Conservation (phyloP, 1,284 basidiomycete genomes). For the Trametes pubescens region DNA sequence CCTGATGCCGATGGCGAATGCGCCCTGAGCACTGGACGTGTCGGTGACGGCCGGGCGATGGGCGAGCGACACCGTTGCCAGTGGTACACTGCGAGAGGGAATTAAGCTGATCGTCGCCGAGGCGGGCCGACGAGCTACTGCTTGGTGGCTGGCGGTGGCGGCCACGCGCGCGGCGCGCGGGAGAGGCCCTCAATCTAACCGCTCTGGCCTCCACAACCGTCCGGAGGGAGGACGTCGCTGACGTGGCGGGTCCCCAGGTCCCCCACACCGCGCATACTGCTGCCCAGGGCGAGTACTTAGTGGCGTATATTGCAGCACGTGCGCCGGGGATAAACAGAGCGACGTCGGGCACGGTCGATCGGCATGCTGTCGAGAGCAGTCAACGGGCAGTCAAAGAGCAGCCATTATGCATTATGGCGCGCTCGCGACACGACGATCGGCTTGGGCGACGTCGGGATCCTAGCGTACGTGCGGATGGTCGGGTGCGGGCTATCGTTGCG, state of each 20-base stretch:
- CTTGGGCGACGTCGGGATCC: constrained; percentile 3
- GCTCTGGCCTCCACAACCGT: not conserved
- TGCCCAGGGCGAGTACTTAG: constrained; percentile 16
- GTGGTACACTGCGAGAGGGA: not conserved
- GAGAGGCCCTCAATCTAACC: constrained; percentile 25
- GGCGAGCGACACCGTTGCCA: not conserved
- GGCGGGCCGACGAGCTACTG: constrained; percentile 1
- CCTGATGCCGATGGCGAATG: not conserved
- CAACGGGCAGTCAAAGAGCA: not conserved
- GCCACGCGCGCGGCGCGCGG: constrained; percentile 17
- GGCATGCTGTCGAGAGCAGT: constrained; percentile 17
- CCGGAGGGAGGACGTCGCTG: not conserved
- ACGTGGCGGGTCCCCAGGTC: not conserved
- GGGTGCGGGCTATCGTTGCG: not conserved
- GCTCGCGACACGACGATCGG: constrained; percentile 11
- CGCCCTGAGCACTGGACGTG: constrained; percentile 6
- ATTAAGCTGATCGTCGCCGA: constrained; percentile 15
- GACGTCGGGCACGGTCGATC: constrained; percentile 14
- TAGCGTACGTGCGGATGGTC: not conserved
- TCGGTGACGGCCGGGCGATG: not conserved
- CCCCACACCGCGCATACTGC: constrained; percentile 10
- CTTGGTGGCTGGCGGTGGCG: constrained; percentile 9
- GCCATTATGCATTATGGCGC: not conserved
- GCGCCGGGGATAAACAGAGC: constrained; percentile 19
- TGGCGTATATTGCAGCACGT: constrained; percentile 26